A percentile compares a stretch with the other conserved stretches of the same genome.
Evolutionary conservation across 345 rosid species (phyloP).

Genomic region (Brassica juncea): DNA sequence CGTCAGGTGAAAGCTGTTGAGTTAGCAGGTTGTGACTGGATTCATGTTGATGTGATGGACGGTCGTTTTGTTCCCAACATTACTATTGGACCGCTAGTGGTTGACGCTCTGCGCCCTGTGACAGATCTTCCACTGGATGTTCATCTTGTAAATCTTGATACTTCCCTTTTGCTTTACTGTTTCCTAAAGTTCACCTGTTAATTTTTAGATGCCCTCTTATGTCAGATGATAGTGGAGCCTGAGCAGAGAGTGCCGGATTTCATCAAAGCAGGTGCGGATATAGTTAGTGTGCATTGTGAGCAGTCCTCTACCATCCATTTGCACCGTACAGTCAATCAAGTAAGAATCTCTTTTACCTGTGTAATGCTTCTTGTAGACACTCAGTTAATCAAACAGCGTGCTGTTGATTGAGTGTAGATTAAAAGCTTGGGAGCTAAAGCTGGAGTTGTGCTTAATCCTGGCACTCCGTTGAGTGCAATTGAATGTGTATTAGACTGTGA

Average conservation of each 20-base stretch:
- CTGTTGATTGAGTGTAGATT: constrained; percentile 47
- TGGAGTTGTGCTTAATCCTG: constrained; percentile 95
- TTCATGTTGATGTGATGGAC: constrained; percentile 97
- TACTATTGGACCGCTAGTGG: constrained; percentile 91
- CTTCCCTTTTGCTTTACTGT: constrained; percentile 2
- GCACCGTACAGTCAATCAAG: constrained; percentile 81
- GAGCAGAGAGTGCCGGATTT: constrained; percentile 87
- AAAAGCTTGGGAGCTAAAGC: constrained; percentile 88
- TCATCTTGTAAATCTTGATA: constrained; percentile 61
- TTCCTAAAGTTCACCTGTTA: neutral
- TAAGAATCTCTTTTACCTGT: constrained; percentile 38
- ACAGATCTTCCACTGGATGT: constrained; percentile 95
- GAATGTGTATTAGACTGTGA: constrained; percentile 87
- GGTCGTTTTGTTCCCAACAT: constrained; percentile 98
- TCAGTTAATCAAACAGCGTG: neutral
- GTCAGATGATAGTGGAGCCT: constrained; percentile 94
- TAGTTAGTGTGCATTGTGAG: constrained; percentile 91
- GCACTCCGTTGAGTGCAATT: constrained; percentile 68
- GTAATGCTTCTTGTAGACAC: neutral
- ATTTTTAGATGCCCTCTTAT: constrained; percentile 25
- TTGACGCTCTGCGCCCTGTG: constrained; percentile 87
- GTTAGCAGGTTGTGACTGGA: constrained; percentile 94
- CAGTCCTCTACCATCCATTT: constrained; percentile 87
- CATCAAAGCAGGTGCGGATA: constrained; percentile 96
- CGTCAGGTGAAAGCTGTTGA: constrained; percentile 87